Evolutionary conservation across 257 asterid genomes (phyloP).

Genomic region (Nicotiana paniculata): DNA sequence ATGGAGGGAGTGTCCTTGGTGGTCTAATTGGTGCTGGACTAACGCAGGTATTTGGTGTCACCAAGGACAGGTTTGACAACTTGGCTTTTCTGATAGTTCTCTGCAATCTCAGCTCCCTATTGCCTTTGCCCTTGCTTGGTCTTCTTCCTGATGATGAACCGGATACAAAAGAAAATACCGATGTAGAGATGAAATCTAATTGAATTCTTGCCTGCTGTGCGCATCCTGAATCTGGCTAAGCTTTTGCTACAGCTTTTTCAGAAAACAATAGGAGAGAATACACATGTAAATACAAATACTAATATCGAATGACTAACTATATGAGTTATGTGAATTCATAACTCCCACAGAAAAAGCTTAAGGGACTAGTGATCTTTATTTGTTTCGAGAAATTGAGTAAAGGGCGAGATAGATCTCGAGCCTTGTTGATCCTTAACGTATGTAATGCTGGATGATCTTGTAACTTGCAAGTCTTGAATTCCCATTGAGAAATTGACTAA

Average conservation of each 20-base stretch:
- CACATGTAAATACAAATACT: conserved; percentile 20
- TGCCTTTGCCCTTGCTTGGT: conserved; percentile 85
- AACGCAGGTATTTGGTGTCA: conserved; percentile 76
- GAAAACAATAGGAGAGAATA: conserved; percentile 2
- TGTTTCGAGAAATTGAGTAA: too few relatives aligned
- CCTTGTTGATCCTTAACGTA: not conserved
- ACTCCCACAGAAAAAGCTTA: not conserved
- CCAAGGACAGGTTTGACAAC: conserved; percentile 72
- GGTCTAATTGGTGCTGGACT: conserved; percentile 93
- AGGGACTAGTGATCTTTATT: not conserved
- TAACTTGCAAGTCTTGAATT: not conserved
- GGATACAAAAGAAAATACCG: conserved; percentile 36
- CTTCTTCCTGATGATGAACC: conserved; percentile 69
- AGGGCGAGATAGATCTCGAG: not conserved
- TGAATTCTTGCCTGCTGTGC: conserved; percentile 19
- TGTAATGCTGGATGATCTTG: not conserved
- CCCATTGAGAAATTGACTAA: not conserved
- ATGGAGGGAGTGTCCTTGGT: conserved; percentile 88
- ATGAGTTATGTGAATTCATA: not conserved
- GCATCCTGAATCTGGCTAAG: not conserved
- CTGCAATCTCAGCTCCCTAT: conserved; percentile 91
- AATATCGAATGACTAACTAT: not conserved
- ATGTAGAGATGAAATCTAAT: conserved; percentile 71
- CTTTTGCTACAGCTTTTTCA: not conserved
- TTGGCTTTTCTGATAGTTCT: conserved; percentile 63